Percentiles rank a stretch among this genome's conserved stretches.
phyloP scores from a whole-genome alignment of 345 rosid genomes.

The Salix brachista region DNA sequence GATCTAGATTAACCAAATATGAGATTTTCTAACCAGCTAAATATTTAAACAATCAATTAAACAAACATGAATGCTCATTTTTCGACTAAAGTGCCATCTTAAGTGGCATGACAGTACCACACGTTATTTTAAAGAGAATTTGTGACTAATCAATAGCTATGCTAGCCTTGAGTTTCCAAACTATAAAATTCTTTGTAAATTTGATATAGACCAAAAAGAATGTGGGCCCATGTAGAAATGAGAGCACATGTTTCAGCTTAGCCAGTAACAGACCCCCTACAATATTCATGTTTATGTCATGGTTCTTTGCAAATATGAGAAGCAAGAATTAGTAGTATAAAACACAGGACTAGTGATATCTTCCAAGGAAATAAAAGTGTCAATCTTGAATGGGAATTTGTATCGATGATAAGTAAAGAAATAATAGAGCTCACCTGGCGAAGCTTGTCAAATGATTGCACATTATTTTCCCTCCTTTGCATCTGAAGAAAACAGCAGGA shows the following conservation, averaged over 20 bases:
- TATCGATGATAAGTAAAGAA: background rate
- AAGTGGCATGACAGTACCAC: background rate
- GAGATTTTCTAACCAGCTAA: background rate
- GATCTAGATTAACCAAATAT: background rate
- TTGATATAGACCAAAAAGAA: background rate
- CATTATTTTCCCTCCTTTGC: constrained; percentile 99
- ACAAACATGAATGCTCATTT: background rate
- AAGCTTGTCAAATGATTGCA: constrained; percentile 97
- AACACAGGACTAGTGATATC: background rate
- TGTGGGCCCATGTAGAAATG: background rate
- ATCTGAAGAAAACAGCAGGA: constrained; percentile 46
- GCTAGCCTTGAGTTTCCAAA: no score
- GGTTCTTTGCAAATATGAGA: background rate
- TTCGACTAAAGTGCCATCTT: background rate
- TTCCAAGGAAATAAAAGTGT: background rate
- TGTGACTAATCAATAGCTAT: background rate
- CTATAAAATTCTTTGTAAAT: background rate
- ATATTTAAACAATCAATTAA: background rate
- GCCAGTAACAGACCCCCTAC: background rate
- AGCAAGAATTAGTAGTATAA: background rate
- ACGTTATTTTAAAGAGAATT: background rate
- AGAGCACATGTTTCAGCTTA: background rate
- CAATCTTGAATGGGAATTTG: background rate
- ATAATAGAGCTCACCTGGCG: constrained; percentile 63
- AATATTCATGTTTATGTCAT: background rate